Percentiles rank a stretch among this genome's conserved stretches.
Evolutionary conservation across 176 grass and related monocot species (phyloP).

Genomic region (Aegilops sharonensis): DNA sequence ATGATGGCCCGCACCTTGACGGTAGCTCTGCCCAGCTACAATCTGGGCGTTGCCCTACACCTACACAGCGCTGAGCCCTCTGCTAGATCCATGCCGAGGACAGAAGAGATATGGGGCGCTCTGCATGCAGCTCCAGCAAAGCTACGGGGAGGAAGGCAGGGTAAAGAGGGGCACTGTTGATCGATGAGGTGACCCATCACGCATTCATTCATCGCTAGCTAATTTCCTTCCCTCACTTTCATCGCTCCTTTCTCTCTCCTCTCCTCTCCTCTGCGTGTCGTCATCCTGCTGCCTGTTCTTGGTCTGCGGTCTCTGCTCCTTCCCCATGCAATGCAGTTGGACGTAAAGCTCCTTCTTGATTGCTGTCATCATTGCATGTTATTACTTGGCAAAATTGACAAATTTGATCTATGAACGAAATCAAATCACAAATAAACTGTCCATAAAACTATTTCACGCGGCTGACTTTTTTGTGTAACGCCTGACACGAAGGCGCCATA

Average conservation of each 20-base stretch:
- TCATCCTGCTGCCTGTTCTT: background rate
- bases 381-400: background rate
- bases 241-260: background rate
- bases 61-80: background rate
- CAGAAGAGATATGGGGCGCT: too few relatives aligned
- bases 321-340: conserved; percentile 24
- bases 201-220: background rate
- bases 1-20: background rate
- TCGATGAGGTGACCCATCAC: conserved; percentile 27
- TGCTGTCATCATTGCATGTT: conserved; percentile 34
- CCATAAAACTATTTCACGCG: too few relatives aligned
- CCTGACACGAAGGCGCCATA: too few relatives aligned
- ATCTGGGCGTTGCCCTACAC: background rate
- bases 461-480: too few relatives aligned
- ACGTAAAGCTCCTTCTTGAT: conserved; percentile 7
- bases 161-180: conserved; percentile 1
- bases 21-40: conserved; percentile 12
- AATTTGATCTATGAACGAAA: too few relatives aligned
- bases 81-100: too few relatives aligned
- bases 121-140: background rate
- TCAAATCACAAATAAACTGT: too few relatives aligned
- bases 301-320: conserved; percentile 28
- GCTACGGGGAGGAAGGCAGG: background rate
- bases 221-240: conserved; percentile 9
- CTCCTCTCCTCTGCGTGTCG: background rate